These are phyloP conservation scores for Elaeis guineensis DNA, from an alignment of 176 grass and related monocot species.

Conservation along the genomic window DNA sequence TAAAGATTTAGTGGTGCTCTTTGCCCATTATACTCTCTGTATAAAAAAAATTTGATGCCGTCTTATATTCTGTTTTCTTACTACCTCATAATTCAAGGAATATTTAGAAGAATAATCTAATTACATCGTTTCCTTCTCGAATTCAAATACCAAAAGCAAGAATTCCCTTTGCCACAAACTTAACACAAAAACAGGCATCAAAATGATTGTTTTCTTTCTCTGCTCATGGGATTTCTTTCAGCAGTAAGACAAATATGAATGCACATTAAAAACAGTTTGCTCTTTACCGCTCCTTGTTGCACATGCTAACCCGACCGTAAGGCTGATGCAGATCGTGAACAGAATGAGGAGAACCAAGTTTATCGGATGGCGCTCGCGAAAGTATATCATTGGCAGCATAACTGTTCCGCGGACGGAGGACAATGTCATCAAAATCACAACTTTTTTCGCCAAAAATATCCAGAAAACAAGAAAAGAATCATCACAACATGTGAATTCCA, in stretches of 20 bases:
- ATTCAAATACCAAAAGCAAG: too few species aligned
- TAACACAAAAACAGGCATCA: too few species aligned
- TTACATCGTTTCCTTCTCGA: too few species aligned
- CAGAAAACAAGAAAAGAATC: background rate
- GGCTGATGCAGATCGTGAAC: constrained; percentile 54
- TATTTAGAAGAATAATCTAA: too few species aligned
- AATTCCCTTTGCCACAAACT: too few species aligned
- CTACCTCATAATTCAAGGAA: too few species aligned
- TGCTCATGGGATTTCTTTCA: background rate
- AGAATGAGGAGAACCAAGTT: constrained; percentile 52
- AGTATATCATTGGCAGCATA: constrained; percentile 39
- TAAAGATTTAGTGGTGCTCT: too few species aligned
- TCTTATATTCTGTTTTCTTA: too few species aligned
- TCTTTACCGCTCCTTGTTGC: constrained; percentile 35
- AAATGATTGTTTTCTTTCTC: background rate
- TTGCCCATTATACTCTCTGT: too few species aligned
- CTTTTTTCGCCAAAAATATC: background rate
- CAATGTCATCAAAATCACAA: background rate
- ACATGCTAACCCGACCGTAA: constrained; percentile 37
- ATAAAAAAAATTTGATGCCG: too few species aligned
- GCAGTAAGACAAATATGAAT: background rate
- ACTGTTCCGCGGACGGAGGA: constrained; percentile 23
- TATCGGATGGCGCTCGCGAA: constrained; percentile 44
- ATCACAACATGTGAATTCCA: too few species aligned
- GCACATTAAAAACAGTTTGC: background rate